Conservation (phyloP, 2,329 filamentous ascomycete species). For the Pestalotiopsis sp. region DNA sequence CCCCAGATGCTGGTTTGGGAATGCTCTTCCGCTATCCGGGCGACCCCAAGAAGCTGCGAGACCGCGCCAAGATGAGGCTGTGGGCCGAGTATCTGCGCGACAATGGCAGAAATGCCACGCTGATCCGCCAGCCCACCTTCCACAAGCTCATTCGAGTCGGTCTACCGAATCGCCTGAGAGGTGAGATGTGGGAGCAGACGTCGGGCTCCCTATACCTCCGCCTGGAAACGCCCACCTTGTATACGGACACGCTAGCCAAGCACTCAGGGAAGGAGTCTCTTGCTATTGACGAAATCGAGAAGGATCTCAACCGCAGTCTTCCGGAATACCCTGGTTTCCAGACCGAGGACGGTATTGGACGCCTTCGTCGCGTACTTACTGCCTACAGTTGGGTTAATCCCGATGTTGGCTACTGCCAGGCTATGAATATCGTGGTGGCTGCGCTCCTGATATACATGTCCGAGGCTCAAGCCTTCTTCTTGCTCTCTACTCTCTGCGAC, state of each 20-base stretch:
- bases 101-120: constrained; percentile 88
- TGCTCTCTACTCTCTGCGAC: constrained; percentile 89
- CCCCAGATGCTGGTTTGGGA: constrained; percentile 91
- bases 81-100: constrained; percentile 97
- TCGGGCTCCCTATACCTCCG: constrained; percentile 90
- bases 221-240: constrained; percentile 82
- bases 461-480: constrained; percentile 91
- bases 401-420: constrained; percentile 97
- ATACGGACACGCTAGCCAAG: constrained; percentile 80
- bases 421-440: constrained; percentile 99
- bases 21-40: constrained; percentile 94
- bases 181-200: constrained; percentile 94
- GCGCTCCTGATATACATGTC: constrained; percentile 99
- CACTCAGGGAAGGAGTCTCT: constrained; percentile 86
- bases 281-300: constrained; percentile 98
- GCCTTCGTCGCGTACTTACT: constrained; percentile 86
- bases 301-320: constrained; percentile 93
- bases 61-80: constrained; percentile 94
- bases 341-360: constrained; percentile 90
- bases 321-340: constrained; percentile 98
- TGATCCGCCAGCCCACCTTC: constrained; percentile 94
- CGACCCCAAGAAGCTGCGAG: constrained; percentile 89
- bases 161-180: constrained; percentile 86
- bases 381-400: constrained; percentile 97
- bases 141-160: constrained; percentile 97